Evolutionary conservation across 371 early-diverging fungal species (phyloP), one percentile per base, ranked within the genome.

Genomic region (Mucor ambiguus): DNA sequence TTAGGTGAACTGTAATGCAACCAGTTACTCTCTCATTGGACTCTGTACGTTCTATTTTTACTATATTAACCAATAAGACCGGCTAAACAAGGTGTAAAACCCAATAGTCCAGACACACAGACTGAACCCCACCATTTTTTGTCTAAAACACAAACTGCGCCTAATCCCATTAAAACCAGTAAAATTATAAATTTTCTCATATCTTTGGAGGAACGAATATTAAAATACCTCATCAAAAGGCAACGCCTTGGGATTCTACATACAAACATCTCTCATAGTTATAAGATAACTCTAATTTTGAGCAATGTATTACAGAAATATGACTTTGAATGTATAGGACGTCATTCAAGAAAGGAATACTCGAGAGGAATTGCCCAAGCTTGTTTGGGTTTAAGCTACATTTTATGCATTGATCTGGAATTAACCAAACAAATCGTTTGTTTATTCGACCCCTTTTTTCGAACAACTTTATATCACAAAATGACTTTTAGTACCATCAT

Each of bases 51-150:
- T 52, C 52, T 52, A 29, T 60, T 38, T 66, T 66, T 66, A 20
- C 66, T 54, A 66, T 60, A 41, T 66, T 60, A 29, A 30, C 66
- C 66, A 66, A 66, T 66, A 66, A 60, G 60, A 60, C 66, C 66
- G 66, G 48, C 29, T 30, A 35, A 33, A 38, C 18, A 28, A 52
- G 52, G 52, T 46, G 46, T 52, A 52, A 52, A 52, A 52, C 52
- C 52, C 24, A 52, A 52, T 52, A 52, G 52, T 52, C 52, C 52
- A 52, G 52, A 52, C 52, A 52, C 52, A 52, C 52, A 52, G 52
- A 52, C 52, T 52, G 16, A 52, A 52, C 52, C 52, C 52, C 52
- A 52, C 28, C 52, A 52, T 28, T 52, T 52, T 46, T 46, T 52
- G 41, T 41, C 28, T 11, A 52, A 26, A 28, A 52, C 52, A 52